A percentile compares a stretch with the other conserved stretches of the same genome.
Evolutionary conservation across 257 asterid genomes (phyloP).

Genomic region (Jasminum sambac): DNA sequence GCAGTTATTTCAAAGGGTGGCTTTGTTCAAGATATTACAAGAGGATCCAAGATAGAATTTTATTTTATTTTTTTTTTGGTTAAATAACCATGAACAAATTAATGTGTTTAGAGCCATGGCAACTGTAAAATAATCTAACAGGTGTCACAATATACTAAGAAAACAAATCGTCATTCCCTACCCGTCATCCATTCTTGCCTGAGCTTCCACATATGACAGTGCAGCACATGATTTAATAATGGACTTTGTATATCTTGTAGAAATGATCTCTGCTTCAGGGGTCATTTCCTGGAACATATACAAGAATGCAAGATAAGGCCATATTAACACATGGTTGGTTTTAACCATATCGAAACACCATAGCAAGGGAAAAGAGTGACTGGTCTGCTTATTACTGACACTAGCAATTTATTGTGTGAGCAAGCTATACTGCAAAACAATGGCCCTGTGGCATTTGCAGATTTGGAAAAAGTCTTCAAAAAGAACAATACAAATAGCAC

Average conservation of each 20-base stretch:
- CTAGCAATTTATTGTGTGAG: neutral
- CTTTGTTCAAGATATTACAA: neutral
- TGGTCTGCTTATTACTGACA: conserved; percentile 2
- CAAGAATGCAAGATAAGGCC: conserved; percentile 16
- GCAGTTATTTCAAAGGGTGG: neutral
- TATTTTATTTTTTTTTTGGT: no score
- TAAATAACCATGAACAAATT: conserved; percentile 1
- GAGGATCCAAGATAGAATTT: conserved; percentile 14
- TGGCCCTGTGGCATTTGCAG: neutral
- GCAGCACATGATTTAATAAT: conserved; percentile 93
- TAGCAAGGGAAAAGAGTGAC: neutral
- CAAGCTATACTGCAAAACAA: conserved; percentile 7
- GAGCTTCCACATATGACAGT: conserved; percentile 96
- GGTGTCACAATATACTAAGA: neutral
- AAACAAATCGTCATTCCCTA: conserved; percentile 22
- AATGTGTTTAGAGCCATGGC: neutral
- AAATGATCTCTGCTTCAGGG: conserved; percentile 82
- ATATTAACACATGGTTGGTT: neutral
- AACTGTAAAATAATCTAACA: neutral
- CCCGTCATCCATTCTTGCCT: conserved; percentile 99
- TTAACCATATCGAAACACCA: conserved; percentile 5
- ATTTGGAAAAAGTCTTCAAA: neutral
- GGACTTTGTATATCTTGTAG: conserved; percentile 84
- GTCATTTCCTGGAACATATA: conserved; percentile 81
- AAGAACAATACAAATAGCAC: neutral